Conservation (phyloP, 768 basidiomycete species). For the Lanmaoa rubissima region DNA sequence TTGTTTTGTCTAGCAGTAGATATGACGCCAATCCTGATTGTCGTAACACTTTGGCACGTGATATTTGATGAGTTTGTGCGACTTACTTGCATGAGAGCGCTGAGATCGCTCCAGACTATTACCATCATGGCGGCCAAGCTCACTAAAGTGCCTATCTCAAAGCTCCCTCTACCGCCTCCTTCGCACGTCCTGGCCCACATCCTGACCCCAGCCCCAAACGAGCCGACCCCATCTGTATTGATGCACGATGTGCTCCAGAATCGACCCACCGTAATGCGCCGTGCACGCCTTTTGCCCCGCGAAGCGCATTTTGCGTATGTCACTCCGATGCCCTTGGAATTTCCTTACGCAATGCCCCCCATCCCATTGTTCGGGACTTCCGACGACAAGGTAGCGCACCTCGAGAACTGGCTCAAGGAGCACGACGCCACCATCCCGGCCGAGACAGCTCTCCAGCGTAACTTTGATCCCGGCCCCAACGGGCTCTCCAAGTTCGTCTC, state of each 20-base stretch:
- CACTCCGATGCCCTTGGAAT: constrained; percentile 76
- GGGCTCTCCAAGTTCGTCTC: constrained; percentile 48
- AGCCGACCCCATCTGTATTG: constrained; percentile 52
- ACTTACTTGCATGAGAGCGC: constrained; percentile 19
- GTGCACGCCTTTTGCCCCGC: constrained; percentile 57
- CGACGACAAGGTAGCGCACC: constrained; percentile 56
- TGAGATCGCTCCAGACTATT: constrained; percentile 5
- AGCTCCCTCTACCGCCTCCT: constrained; percentile 46
- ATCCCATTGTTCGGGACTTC: constrained; percentile 41
- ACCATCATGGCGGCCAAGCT: constrained; percentile 19
- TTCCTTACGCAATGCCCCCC: constrained; percentile 75
- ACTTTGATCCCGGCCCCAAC: neutral
- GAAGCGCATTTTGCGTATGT: constrained; percentile 77
- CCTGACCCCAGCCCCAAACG: constrained; percentile 60
- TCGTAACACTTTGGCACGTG: too few relatives aligned
- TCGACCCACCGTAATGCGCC: constrained; percentile 66
- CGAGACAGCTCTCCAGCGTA: neutral
- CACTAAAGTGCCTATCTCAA: constrained; percentile 39
- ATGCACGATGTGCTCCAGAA: constrained; percentile 44
- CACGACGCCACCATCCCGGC: constrained; percentile 54
- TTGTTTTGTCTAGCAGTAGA: neutral
- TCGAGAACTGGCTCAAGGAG: constrained; percentile 74
- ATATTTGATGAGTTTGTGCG: too few relatives aligned
- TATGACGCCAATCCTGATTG: neutral
- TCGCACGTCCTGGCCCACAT: constrained; percentile 42